phyloP scores from a whole-genome alignment of 148 eudicot genomes.

The Rheum nobile region DNA sequence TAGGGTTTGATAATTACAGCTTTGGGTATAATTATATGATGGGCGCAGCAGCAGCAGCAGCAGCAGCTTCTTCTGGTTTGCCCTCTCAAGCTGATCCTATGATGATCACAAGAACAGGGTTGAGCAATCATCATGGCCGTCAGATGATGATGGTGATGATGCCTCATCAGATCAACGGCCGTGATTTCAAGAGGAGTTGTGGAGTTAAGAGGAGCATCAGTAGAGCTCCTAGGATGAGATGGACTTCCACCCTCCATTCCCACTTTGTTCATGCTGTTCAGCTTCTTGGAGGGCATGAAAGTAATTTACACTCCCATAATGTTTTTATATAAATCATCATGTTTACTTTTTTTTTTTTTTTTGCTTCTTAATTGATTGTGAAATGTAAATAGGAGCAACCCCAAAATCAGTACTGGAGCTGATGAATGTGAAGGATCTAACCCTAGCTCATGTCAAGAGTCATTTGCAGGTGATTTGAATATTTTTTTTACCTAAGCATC shows the following conservation, averaged over 20 bases:
- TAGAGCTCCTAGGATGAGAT: conserved; percentile 93
- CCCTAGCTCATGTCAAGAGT: conserved; percentile 95
- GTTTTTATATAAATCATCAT: background rate
- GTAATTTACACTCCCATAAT: conserved; percentile 25
- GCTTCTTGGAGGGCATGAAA: conserved; percentile 96
- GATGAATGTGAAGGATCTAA: conserved; percentile 97
- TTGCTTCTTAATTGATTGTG: background rate
- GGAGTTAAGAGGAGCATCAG: conserved; percentile 42
- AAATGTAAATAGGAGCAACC: conserved; percentile 59
- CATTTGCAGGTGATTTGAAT: conserved; percentile 62
- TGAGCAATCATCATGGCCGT: background rate
- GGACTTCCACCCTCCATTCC: conserved; percentile 96
- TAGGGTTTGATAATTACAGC: conserved; percentile 27
- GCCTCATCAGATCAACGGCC: conserved; percentile 37
- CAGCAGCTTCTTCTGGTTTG: background rate
- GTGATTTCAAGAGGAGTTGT: conserved; percentile 44
- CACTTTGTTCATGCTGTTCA: conserved; percentile 96
- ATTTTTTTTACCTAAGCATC: background rate
- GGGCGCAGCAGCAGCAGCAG: no score
- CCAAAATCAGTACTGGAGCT: conserved; percentile 92
- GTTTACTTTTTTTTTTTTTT: background rate
- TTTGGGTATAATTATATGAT: background rate
- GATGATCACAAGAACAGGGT: background rate
- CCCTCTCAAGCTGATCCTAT: conserved; percentile 6
- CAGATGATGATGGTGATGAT: conserved; percentile 6